A percentile compares a stretch with the other conserved stretches of the same genome.
phyloP scores from a whole-genome alignment of 495 filamentous ascomycete species.

The Hypoxylon subgilvum region DNA sequence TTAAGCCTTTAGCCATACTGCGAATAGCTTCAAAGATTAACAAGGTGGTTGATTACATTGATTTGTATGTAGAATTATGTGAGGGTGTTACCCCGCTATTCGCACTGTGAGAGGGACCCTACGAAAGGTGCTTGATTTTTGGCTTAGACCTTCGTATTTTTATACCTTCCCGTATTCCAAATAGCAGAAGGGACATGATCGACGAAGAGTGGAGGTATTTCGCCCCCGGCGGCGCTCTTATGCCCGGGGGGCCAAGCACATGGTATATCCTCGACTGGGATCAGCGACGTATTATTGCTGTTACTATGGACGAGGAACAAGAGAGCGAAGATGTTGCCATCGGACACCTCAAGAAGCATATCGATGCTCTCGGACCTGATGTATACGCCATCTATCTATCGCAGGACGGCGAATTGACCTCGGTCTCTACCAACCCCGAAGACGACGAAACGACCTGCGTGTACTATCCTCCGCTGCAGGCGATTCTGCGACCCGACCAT shows the following conservation, averaged over 20 bases:
- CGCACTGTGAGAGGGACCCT: too few relatives aligned
- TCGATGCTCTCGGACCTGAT: constrained; percentile 1
- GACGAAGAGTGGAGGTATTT: constrained; percentile 21
- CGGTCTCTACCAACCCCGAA: constrained; percentile 4
- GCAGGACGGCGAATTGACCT: constrained; percentile 14
- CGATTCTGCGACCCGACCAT: not conserved
- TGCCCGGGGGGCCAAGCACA: constrained; percentile 30
- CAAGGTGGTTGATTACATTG: too few relatives aligned
- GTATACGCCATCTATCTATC: constrained; percentile 17
- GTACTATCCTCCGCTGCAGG: constrained; percentile 17
- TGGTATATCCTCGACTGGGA: constrained; percentile 35
- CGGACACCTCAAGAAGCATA: constrained; percentile 22
- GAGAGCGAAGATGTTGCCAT: constrained; percentile 23
- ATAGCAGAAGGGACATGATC: too few relatives aligned
- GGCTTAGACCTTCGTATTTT: too few relatives aligned
- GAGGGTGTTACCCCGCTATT: too few relatives aligned
- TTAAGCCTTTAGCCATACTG: too few relatives aligned
- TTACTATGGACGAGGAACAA: constrained; percentile 33
- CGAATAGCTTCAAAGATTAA: too few relatives aligned
- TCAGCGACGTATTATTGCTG: constrained; percentile 29
- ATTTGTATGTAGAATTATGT: too few relatives aligned
- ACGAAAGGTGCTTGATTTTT: too few relatives aligned
- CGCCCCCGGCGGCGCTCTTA: constrained; percentile 15
- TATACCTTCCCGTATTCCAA: too few relatives aligned
- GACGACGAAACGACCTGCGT: constrained; percentile 8